Base-by-base conservation (phyloP, 2,329 filamentous ascomycete genomes). In the Curvularia eragrostidis region DNA sequence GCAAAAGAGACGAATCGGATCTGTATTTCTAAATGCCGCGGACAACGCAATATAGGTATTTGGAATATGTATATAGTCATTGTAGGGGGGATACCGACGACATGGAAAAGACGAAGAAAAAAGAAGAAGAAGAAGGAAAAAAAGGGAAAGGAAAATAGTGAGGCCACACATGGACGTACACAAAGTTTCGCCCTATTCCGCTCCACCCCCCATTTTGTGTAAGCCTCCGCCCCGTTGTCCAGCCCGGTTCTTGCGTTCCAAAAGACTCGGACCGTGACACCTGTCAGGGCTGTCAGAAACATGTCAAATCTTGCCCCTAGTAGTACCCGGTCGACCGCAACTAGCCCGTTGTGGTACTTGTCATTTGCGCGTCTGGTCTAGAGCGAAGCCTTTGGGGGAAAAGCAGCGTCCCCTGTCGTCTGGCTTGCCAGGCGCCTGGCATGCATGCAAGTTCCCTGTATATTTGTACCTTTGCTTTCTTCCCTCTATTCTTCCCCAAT, bases 211-310 rank as follows among this genome's bases (percentile, higher is more conserved):
- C 24, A 10, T 42, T 43, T n/a, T 52, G 7, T 19, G 52, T 36
- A 23, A 21, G 23, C n/a, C 19, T 34, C 23, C 18, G 24, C n/a
- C 43, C 30, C 24, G 9, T 15, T 39, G 41, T 39, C 38, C 18
- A 47, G 43, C 38, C 36, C 32, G 26, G 32, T n/a, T 32, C 23
- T 34, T 49, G 48, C 47, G 32, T 41, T 21, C 26, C 32, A 23
- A 48, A 43, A 59, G 46, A 56, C 64, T 67, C 63, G 65, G 53
- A 69, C 65, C 36, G 49, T 66, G 49, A 36, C 54, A 68, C 63
- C 67, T 69, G 64, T 69, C 67, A 69, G 62, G 19, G 46, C 59
- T 67, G 66, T 67, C 65, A 67, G 52, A 54, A 47, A 48, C 56
- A 59, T 62, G 58, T 43, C 50, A 56, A 48, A 51, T 52, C 53